These are phyloP conservation scores for Malus sylvestris DNA, from an alignment of 306 rosid species.

Conservation along the genomic window DNA sequence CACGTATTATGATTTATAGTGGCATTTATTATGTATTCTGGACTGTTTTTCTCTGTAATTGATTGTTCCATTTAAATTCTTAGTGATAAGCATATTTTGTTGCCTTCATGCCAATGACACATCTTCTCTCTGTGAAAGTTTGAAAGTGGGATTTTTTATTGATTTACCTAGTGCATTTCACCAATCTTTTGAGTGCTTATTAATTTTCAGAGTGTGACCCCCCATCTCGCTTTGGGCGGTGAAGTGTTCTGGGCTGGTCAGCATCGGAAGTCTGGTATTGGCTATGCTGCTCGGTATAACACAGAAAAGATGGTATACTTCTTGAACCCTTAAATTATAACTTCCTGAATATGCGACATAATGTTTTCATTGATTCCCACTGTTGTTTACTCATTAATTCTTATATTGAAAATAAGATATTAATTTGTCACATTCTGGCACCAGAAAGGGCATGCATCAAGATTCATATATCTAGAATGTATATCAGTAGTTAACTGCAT, in stretches of 20 bases:
- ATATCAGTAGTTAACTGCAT: not conserved
- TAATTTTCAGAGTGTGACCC: conserved; percentile 71
- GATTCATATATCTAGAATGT: not conserved
- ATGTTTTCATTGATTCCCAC: not conserved
- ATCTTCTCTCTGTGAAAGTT: not conserved
- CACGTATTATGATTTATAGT: not conserved
- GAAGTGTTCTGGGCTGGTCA: conserved; percentile 99
- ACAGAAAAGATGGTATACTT: conserved; percentile 78
- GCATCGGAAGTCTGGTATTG: conserved; percentile 93
- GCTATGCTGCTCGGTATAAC: conserved; percentile 91
- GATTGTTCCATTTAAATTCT: not conserved
- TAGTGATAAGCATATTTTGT: not conserved
- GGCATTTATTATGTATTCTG: not conserved
- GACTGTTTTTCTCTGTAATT: not conserved
- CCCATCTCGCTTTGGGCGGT: conserved; percentile 78
- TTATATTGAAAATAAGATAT: not conserved
- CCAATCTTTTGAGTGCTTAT: not conserved
- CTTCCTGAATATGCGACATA: not conserved
- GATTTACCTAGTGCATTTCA: not conserved
- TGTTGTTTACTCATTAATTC: not conserved
- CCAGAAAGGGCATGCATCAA: not conserved
- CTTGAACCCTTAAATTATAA: not conserved
- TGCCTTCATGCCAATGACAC: not conserved
- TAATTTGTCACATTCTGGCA: not conserved
- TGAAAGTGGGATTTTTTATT: not conserved